Conservation (phyloP, 129 eudicot genomes). For the Centrapalus pauciflorus region DNA sequence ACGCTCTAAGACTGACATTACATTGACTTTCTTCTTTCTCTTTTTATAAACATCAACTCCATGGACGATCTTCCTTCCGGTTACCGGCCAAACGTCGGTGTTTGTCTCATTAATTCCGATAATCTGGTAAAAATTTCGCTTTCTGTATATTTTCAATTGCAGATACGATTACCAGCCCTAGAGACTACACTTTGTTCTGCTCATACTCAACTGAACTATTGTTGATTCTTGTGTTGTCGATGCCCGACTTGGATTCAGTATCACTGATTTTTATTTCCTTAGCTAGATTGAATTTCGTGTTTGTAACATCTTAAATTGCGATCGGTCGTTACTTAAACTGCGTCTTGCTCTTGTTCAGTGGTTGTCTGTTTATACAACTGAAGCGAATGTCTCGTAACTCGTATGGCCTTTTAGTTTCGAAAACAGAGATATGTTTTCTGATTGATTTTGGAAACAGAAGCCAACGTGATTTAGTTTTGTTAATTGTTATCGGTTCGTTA, state of each 20-base stretch:
- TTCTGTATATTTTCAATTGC: neutral
- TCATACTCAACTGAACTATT: neutral
- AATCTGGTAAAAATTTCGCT: slow-evolving; percentile 41
- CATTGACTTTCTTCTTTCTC: slow-evolving; percentile 49
- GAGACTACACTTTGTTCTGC: neutral
- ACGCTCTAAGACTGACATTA: slow-evolving; percentile 24
- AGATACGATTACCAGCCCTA: neutral
- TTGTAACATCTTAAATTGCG: neutral
- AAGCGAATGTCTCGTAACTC: neutral
- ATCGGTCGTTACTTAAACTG: neutral
- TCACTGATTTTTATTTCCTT: neutral
- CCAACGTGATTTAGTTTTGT: neutral
- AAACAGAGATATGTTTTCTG: neutral
- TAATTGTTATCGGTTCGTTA: neutral
- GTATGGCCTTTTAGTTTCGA: neutral
- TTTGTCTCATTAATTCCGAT: slow-evolving; percentile 83
- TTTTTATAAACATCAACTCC: slow-evolving; percentile 22
- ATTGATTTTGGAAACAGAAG: neutral
- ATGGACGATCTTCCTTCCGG: slow-evolving; percentile 95
- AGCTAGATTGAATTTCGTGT: neutral
- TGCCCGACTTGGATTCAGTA: slow-evolving; percentile 1
- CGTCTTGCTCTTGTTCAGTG: neutral
- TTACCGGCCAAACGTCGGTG: slow-evolving; percentile 97
- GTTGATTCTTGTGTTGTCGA: slow-evolving; percentile 17
- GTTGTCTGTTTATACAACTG: neutral